Percentiles rank a stretch among this genome's conserved stretches.
Conservation (phyloP, 2,329 filamentous ascomycete genomes). For the Colletotrichum sp. region DNA sequence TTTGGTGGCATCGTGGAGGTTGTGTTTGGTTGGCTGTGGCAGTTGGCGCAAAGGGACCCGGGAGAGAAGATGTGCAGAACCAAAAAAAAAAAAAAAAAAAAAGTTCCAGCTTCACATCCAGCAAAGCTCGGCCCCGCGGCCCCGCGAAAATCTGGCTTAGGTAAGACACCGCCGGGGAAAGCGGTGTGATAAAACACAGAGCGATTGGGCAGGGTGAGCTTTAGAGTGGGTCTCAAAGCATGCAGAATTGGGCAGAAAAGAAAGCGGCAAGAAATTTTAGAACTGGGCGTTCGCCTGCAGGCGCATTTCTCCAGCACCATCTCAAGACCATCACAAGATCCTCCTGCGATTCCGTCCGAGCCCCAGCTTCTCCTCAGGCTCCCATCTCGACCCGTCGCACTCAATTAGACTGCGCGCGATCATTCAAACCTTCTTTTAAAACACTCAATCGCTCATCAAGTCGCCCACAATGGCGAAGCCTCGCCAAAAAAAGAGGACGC, state of each 20-base stretch:
- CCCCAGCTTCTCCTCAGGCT: background rate
- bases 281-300: background rate
- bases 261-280: background rate
- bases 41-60: background rate
- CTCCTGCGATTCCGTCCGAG: background rate
- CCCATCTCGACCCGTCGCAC: background rate
- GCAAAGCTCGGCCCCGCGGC: background rate
- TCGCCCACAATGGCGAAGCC: constrained; percentile 71
- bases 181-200: background rate
- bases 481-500: constrained; percentile 88
- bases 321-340: background rate
- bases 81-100: background rate
- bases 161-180: background rate
- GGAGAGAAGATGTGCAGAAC: background rate
- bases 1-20: background rate
- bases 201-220: background rate
- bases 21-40: background rate
- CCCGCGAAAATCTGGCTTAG: constrained; percentile 7
- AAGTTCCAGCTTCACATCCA: background rate
- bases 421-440: constrained; percentile 1
- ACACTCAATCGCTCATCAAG: constrained; percentile 4
- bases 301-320: background rate
- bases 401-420: background rate
- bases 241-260: background rate
- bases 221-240: background rate